Base-by-base conservation (phyloP, 768 basidiomycete species). In the Pisolithus marmoratus region DNA sequence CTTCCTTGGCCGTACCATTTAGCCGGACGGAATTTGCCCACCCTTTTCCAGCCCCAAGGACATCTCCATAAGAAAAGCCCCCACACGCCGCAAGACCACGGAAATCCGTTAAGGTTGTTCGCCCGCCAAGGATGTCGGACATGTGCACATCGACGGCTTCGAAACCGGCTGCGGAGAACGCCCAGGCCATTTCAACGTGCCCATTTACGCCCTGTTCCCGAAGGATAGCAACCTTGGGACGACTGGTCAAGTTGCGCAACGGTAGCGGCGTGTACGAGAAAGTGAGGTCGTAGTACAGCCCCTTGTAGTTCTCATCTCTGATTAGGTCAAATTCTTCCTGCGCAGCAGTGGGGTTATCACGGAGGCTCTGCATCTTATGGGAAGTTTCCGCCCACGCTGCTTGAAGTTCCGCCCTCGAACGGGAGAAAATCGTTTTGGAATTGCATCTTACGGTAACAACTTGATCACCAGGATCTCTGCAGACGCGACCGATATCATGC, bases 201-300 rank as follows among this genome's bases (percentile, higher is more conserved):
- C 96, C 96, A 66, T 99, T 99, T 53, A 98, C 94, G 54, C 96
- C 96, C 65, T 98, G 96, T 69, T 99, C 96, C 46, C 96, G 87
- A 27, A 99, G 79, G 59, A 99, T 92, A 22, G 94, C 95, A 26
- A 99, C 90, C 65, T 83, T 86, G 8, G 96, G 96, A 1, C 87
- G 83, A 46, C 66, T 68, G 57, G 75, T 68, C 51, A 82, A 56
- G 48, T 58, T 53, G n/a, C 65, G 65, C 17, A 64, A 54, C 31
- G 73, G 75, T 4, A 73, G 44, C 48, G 70, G 63, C 48, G 54
- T 45, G 56, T 52, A 46, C 12, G 66, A 53, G 68, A 87, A 90
- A 2, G 79, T 79, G 60, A 94, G 80, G 54, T 88, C 78, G 71
- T 87, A 97, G 61, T 75, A 83, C 40, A 97, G 72, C 15, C 93